Percentiles rank a stretch among this genome's conserved stretches.
phyloP scores from a whole-genome alignment of 306 rosid genomes.

The Fragaria iinumae region DNA sequence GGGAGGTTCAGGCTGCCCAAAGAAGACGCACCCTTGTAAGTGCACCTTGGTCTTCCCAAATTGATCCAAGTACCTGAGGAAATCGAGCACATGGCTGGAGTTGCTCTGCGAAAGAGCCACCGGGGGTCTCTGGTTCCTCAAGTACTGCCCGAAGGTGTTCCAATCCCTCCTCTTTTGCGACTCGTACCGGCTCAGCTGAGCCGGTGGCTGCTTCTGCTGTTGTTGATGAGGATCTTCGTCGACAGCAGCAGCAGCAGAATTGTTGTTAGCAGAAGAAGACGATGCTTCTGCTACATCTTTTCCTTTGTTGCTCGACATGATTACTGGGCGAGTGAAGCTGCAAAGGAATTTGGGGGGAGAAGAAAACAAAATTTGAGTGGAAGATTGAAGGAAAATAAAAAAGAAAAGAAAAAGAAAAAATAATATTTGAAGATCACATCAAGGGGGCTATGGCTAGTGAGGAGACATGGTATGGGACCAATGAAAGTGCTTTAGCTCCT shows the following conservation, averaged over 20 bases:
- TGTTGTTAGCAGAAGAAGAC: slow-evolving; percentile 23
- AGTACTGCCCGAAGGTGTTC: slow-evolving; percentile 60
- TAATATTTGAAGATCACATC: slow-evolving; percentile 37
- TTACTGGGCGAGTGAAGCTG: slow-evolving; percentile 6
- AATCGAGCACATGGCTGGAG: slow-evolving; percentile 47
- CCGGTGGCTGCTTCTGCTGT: slow-evolving; percentile 17
- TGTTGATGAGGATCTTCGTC: neutral
- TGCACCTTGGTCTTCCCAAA: slow-evolving; percentile 67
- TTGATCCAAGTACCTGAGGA: slow-evolving; percentile 51
- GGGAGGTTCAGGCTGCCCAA: slow-evolving; percentile 58
- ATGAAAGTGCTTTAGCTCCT: slow-evolving; percentile 44
- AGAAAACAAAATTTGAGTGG: slow-evolving; percentile 22
- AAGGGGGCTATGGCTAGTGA: slow-evolving; percentile 26
- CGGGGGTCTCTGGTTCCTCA: slow-evolving; percentile 59
- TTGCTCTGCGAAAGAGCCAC: slow-evolving; percentile 50
- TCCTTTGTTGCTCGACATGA: slow-evolving; percentile 45
- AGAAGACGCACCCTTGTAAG: slow-evolving; percentile 47
- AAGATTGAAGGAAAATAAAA: slow-evolving; percentile 2
- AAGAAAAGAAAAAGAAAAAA: neutral
- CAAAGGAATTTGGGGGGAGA: slow-evolving; percentile 4
- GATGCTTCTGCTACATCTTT: slow-evolving; percentile 54
- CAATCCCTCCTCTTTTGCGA: slow-evolving; percentile 62
- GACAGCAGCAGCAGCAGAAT: neutral
- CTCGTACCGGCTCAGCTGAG: slow-evolving; percentile 51
- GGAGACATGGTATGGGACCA: slow-evolving; percentile 60